Percentiles rank a stretch among this genome's conserved stretches.
These are phyloP conservation scores for Capronia americana DNA, from an alignment of 2,329 filamentous ascomycete genomes.

Conservation along the genomic window DNA sequence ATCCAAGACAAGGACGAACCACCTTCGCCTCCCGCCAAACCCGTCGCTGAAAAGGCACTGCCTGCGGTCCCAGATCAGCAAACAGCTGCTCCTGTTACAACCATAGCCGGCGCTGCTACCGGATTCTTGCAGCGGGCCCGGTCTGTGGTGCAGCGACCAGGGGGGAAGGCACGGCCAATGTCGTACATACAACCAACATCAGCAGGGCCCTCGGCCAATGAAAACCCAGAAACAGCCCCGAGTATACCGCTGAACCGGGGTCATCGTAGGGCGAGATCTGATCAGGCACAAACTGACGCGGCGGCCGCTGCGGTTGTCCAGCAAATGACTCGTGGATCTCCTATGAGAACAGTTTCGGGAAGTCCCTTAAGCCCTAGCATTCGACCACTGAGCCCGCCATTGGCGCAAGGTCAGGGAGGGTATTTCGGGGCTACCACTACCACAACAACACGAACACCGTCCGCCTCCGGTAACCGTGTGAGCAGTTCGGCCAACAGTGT, in stretches of 20 bases:
- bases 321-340: conserved; percentile 83
- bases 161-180: conserved; percentile 42
- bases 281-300: conserved; percentile 47
- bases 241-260: conserved; percentile 54
- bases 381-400: conserved; percentile 63
- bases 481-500: conserved; percentile 71
- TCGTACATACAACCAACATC: conserved; percentile 51
- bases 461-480: conserved; percentile 53
- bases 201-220: conserved; percentile 48
- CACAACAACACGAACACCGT: conserved; percentile 44
- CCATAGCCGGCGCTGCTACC: conserved; percentile 61
- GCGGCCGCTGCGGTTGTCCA: conserved; percentile 75
- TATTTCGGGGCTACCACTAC: conserved; percentile 60
- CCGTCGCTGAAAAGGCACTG: conserved; percentile 76
- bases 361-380: conserved; percentile 61
- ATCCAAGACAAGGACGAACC: conserved; percentile 47
- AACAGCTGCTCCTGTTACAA: conserved; percentile 74
- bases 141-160: conserved; percentile 59
- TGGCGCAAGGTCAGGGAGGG: conserved; percentile 52
- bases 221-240: conserved; percentile 56
- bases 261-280: conserved; percentile 59
- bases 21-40: conserved; percentile 46
- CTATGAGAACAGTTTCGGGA: conserved; percentile 48
- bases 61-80: conserved; percentile 73
- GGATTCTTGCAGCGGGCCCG: conserved; percentile 65